phyloP scores from a whole-genome alignment of 352 stramenopile species.

The Elongisporangium undulatum region DNA sequence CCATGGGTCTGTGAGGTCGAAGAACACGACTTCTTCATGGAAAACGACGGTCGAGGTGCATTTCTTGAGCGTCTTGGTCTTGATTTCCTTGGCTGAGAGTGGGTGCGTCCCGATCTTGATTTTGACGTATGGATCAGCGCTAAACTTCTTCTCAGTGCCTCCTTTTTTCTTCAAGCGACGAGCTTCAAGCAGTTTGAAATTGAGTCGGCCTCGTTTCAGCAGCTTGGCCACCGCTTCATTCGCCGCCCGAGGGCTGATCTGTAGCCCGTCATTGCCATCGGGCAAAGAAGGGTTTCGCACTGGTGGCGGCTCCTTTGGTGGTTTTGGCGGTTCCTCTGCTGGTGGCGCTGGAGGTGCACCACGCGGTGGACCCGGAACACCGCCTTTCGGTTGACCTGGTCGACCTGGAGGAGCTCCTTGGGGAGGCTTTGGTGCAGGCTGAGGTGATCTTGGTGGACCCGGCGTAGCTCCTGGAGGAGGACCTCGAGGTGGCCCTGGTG shows the following conservation, averaged over 20 bases:
- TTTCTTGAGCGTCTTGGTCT: slow-evolving; percentile 85
- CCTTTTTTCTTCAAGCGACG: slow-evolving; percentile 57
- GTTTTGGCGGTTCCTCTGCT: slow-evolving; percentile 38
- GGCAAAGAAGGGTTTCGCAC: slow-evolving; percentile 4
- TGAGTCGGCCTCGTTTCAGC: slow-evolving; percentile 62
- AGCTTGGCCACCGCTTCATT: slow-evolving; percentile 33
- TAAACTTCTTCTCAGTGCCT: slow-evolving; percentile 63
- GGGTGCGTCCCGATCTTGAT: slow-evolving; percentile 69
- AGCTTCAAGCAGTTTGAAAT: slow-evolving; percentile 68
- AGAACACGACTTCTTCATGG: slow-evolving; percentile 76
- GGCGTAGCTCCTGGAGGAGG: slow-evolving; percentile 10
- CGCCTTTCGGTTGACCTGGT: slow-evolving; percentile 6
- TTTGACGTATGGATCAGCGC: slow-evolving; percentile 80
- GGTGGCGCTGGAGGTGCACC: slow-evolving; percentile 45
- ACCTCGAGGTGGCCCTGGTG: slow-evolving; percentile 10
- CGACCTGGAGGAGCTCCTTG: slow-evolving; percentile 13
- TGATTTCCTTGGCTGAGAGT: slow-evolving; percentile 58
- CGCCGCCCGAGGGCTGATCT: slow-evolving; percentile 5
- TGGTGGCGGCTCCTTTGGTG: slow-evolving; percentile 41
- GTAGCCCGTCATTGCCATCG: slow-evolving; percentile 5
- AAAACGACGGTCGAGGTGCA: slow-evolving; percentile 76
- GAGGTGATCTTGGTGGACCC: slow-evolving; percentile 8
- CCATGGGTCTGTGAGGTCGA: slow-evolving; percentile 79
- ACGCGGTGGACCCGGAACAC: slow-evolving; percentile 26
- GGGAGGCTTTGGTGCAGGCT: not conserved